phyloP scores from a whole-genome alignment of 176 grass and related monocot species.

The Oryza glaberrima region DNA sequence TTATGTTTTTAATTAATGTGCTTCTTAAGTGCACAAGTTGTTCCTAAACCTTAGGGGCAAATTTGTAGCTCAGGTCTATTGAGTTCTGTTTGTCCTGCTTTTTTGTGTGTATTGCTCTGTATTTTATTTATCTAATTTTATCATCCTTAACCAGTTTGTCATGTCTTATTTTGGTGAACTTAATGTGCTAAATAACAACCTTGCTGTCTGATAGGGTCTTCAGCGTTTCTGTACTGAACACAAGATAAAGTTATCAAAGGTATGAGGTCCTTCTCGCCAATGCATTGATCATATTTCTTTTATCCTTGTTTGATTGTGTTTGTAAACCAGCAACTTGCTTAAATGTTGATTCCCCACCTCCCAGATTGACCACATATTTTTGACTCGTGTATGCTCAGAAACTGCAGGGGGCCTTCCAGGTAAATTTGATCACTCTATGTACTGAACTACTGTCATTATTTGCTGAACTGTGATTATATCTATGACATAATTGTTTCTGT shows the following conservation, averaged over 20 bases:
- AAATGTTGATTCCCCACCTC: slow-evolving; percentile 29
- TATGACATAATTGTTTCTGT: slow-evolving; percentile 31
- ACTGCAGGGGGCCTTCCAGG: slow-evolving; percentile 99
- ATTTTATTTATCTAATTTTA: not conserved
- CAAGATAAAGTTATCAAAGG: slow-evolving; percentile 99
- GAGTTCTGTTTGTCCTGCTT: not conserved
- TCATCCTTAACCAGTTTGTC: not conserved
- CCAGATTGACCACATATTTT: slow-evolving; percentile 95
- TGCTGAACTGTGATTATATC: slow-evolving; percentile 29
- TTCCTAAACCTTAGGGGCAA: not conserved
- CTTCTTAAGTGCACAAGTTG: not conserved
- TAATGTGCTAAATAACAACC: slow-evolving; percentile 3
- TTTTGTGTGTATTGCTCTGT: not conserved
- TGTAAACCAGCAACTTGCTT: slow-evolving; percentile 27
- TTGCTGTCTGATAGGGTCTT: slow-evolving; percentile 73
- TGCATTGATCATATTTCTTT: slow-evolving; percentile 32
- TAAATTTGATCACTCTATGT: slow-evolving; percentile 33
- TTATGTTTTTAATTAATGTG: slow-evolving; percentile 16
- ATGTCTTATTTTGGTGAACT: not conserved
- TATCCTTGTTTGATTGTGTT: slow-evolving; percentile 19
- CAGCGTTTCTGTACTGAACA: slow-evolving; percentile 97
- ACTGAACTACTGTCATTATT: slow-evolving; percentile 22
- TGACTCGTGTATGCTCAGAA: slow-evolving; percentile 96
- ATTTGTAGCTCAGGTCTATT: not conserved
- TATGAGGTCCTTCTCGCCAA: slow-evolving; percentile 31